phyloP scores from a whole-genome alignment of 345 rosid genomes.

The Citrus cavaleriei region DNA sequence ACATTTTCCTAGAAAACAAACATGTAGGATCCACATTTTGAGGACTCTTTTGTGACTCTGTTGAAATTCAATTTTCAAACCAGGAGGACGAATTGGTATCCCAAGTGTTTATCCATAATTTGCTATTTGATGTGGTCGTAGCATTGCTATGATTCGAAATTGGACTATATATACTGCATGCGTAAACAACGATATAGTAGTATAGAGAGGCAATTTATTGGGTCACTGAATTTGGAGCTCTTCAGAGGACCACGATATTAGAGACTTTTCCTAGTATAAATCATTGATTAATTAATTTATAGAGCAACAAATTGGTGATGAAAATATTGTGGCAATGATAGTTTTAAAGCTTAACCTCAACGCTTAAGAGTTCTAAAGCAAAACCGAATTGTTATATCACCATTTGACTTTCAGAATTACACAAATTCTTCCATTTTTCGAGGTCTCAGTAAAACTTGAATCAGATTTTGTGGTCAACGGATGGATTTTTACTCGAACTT shows the following conservation, averaged over 20 bases:
- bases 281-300: background rate
- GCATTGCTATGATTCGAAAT: background rate
- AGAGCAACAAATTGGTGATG: background rate
- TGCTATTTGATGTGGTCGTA: background rate
- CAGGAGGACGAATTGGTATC: background rate
- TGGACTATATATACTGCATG: too few species aligned
- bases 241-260: background rate
- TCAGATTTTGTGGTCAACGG: background rate
- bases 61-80: background rate
- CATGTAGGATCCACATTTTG: slow-evolving; percentile 3
- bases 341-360: too few species aligned
- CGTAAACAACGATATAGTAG: too few species aligned
- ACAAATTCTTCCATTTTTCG: too few species aligned
- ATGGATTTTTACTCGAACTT: background rate
- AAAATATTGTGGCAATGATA: background rate
- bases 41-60: background rate
- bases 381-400: too few species aligned
- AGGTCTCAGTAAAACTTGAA: background rate
- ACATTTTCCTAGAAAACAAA: background rate
- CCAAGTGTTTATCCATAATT: background rate
- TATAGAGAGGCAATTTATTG: background rate
- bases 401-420: too few species aligned
- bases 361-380: too few species aligned
- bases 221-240: background rate
- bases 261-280: background rate